These are phyloP conservation scores for Phytophthora sojae DNA, from an alignment of 352 stramenopile species.

Conservation along the genomic window DNA sequence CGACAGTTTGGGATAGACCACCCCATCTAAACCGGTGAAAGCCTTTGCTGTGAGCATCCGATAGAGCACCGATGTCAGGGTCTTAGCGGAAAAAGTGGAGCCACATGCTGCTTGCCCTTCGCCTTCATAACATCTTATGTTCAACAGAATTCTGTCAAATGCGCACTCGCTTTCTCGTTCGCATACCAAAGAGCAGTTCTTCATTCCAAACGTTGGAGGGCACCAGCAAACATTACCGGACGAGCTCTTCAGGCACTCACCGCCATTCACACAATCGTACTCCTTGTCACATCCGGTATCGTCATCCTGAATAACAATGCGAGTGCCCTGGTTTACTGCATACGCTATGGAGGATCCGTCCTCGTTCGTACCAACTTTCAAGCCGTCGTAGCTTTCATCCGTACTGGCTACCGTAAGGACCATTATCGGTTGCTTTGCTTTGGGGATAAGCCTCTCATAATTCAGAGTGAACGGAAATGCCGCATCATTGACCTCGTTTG, in stretches of 20 bases:
- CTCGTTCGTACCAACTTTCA: slow-evolving; percentile 64
- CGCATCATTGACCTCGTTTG: slow-evolving; percentile 63
- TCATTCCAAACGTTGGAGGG: slow-evolving; percentile 62
- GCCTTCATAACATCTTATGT: slow-evolving; percentile 39
- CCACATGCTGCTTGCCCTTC: slow-evolving; percentile 41
- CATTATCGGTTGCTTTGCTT: slow-evolving; percentile 58
- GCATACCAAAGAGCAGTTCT: slow-evolving; percentile 57
- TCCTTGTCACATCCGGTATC: slow-evolving; percentile 73
- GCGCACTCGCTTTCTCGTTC: slow-evolving; percentile 49
- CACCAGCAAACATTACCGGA: slow-evolving; percentile 54
- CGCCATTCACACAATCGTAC: slow-evolving; percentile 62
- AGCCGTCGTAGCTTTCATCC: slow-evolving; percentile 51
- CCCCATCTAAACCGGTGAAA: slow-evolving; percentile 50
- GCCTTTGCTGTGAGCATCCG: slow-evolving; percentile 52
- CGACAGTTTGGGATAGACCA: slow-evolving; percentile 41
- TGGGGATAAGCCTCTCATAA: slow-evolving; percentile 64
- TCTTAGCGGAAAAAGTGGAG: slow-evolving; percentile 46
- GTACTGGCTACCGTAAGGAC: slow-evolving; percentile 46
- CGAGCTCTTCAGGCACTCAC: slow-evolving; percentile 41
- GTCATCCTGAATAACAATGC: slow-evolving; percentile 59
- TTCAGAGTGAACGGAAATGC: slow-evolving; percentile 55
- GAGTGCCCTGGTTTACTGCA: slow-evolving; percentile 50
- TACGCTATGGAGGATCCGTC: slow-evolving; percentile 37
- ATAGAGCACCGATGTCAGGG: slow-evolving; percentile 58
- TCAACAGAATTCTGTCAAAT: slow-evolving; percentile 59